Evolutionary conservation across 495 filamentous ascomycete species (phyloP).

Genomic region (Annulohypoxylon bovei): DNA sequence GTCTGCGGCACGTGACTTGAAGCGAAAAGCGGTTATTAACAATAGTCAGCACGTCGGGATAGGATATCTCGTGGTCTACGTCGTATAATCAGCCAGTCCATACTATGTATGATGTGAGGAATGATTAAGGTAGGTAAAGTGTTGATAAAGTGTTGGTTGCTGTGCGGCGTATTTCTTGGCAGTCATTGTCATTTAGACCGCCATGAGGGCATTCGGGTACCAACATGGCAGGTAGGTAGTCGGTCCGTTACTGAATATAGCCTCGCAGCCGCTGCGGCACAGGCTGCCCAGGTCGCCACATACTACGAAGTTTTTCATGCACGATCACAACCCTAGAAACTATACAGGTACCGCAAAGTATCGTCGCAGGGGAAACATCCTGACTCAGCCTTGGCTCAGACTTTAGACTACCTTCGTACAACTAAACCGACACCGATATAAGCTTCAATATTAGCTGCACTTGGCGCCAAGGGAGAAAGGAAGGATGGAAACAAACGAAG

Average conservation of each 20-base stretch:
- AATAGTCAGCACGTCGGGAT: background rate
- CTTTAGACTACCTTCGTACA: background rate
- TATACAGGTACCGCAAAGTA: background rate
- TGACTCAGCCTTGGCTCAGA: background rate
- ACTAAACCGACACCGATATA: background rate
- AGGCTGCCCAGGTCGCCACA: background rate
- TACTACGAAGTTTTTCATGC: background rate
- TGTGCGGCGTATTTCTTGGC: background rate
- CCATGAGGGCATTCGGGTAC: background rate
- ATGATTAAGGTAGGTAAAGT: background rate
- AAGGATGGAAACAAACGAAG: background rate
- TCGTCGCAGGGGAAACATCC: background rate
- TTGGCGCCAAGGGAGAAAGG: constrained; percentile 1
- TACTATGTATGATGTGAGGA: background rate
- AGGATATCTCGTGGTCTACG: background rate
- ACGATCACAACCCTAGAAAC: background rate
- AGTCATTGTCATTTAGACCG: background rate
- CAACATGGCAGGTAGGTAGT: too few relatives aligned
- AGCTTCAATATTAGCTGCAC: background rate
- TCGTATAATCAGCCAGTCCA: background rate
- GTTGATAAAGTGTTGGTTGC: background rate
- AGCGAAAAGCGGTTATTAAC: background rate
- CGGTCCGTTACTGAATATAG: too few relatives aligned
- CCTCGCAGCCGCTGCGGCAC: background rate
- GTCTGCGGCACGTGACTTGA: background rate